Percentiles rank a stretch among this genome's conserved stretches.
phyloP scores from a whole-genome alignment of 192 early-diverging fungal genomes.

The Coemansia erecta region DNA sequence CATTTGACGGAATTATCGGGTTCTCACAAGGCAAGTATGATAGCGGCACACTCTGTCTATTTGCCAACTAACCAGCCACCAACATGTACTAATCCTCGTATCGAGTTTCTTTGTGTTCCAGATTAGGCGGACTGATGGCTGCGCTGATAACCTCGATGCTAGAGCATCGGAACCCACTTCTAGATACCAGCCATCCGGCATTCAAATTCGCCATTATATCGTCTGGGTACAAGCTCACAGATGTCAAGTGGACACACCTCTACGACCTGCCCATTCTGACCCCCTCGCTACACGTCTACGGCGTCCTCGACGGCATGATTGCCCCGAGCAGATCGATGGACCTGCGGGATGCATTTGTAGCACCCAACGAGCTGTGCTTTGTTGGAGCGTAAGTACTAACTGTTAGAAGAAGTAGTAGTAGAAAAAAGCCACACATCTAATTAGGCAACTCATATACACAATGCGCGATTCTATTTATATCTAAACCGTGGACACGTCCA shows the following conservation, averaged over 20 bases:
- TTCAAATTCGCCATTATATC: slow-evolving; percentile 39
- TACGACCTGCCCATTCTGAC: slow-evolving; percentile 29
- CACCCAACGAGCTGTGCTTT: slow-evolving; percentile 20
- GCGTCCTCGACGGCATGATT: slow-evolving; percentile 45
- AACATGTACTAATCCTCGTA: no score
- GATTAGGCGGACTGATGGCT: slow-evolving; percentile 45
- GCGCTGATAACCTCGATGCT: slow-evolving; percentile 33
- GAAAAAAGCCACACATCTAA: not conserved
- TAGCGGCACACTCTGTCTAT: no score
- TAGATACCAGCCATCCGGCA: slow-evolving; percentile 13
- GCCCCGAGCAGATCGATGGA: slow-evolving; percentile 32
- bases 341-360: slow-evolving; percentile 19
- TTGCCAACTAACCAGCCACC: no score
- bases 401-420: no score
- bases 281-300: slow-evolving; percentile 45
- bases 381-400: slow-evolving; percentile 32
- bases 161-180: slow-evolving; percentile 17
- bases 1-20: slow-evolving; percentile 49
- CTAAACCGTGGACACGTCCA: not conserved
- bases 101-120: not conserved
- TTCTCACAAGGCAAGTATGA: slow-evolving; percentile 50
- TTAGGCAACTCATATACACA: not conserved
- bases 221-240: slow-evolving; percentile 46
- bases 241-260: slow-evolving; percentile 27
- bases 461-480: slow-evolving; percentile 2